Base-by-base conservation (phyloP, 345 rosid genomes). In the Eucalyptus curtisii region DNA sequence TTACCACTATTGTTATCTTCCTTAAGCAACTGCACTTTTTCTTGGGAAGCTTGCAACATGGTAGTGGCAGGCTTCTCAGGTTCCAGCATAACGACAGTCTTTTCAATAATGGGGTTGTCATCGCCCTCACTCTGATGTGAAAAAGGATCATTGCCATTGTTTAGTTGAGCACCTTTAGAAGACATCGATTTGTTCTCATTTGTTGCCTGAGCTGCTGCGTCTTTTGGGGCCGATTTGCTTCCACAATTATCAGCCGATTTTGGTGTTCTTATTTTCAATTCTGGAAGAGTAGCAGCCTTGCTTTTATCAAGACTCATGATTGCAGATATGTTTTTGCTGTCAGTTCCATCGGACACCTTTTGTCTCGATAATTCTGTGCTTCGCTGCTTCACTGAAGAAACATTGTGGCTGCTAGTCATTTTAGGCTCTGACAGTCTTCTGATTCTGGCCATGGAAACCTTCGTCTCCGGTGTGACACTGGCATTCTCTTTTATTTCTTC, bases 401-500 rank as follows among this genome's bases (percentile, higher is more conserved):
- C 91, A 89, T 79, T 90, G 55, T 90, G 89, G 79, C 93, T 92
- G 91, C 90, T 91, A 87, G 89, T 91, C 86, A 91, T 89, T 92
- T 93, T 95, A 30, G 98, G 97, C 91, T 97, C 98, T n/a, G 99
- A 97, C 82, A 96, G 92, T 88, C 99, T 92, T 92, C 98, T 95
- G 90, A 94, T 95, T 87, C 96, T 90, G 85, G 97, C 91, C 94
- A 93, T 92, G 82, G 95, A 94, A 88, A 92, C 87, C 93, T 95
- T 96, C 66, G 92, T 88, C 87, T 95, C 95, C 13, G 94, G 93
- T 59, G 94, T 92, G 50, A 86, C 91, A 86, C 80, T 68, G 66
- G 87, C 85, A 24, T 86, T 92, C 88, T 95, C 87, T 57, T 86
- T 95, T 92, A 93, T 95, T 64, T 92, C 90, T 66, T 90, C 93